phyloP scores from a whole-genome alignment of 2,329 filamentous ascomycete genomes.

The Metarhizium rileyi region DNA sequence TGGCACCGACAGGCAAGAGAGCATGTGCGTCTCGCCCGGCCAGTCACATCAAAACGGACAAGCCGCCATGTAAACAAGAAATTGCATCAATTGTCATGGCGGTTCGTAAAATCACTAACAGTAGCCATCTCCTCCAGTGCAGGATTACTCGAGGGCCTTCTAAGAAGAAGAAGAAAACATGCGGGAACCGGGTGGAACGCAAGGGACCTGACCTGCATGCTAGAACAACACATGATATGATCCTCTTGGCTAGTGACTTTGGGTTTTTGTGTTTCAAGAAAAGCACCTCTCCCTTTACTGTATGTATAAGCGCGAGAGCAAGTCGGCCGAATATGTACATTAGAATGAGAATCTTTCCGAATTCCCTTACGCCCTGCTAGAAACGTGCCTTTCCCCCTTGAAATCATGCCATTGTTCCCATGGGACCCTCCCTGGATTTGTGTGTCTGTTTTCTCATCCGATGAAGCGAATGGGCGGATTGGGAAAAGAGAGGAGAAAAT shows the following conservation, averaged over 20 bases:
- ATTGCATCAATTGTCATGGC: constrained; percentile 5
- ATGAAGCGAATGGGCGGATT: constrained; percentile 1
- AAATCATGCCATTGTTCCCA: not conserved
- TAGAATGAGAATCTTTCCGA: constrained; percentile 11
- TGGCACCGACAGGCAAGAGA: too few species aligned
- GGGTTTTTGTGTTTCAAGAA: too few species aligned
- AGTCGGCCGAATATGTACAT: constrained; percentile 21
- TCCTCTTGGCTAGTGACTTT: not conserved
- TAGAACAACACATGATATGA: not conserved
- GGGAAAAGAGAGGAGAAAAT: constrained; percentile 2
- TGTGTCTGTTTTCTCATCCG: not conserved
- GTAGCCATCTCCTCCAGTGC: too few species aligned
- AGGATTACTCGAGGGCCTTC: too few species aligned
- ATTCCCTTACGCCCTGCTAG: not conserved
- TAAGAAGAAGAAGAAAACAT: too few species aligned
- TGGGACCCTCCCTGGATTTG: not conserved
- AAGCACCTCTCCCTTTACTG: not conserved
- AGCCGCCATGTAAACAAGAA: not conserved
- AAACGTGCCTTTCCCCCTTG: too few species aligned
- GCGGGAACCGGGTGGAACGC: too few species aligned
- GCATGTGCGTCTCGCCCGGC: too few species aligned
- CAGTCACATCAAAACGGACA: too few species aligned
- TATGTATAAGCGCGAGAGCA: not conserved
- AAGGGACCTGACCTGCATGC: not conserved
- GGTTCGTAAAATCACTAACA: constrained; percentile 4